These are phyloP conservation scores for Ottelia alismoides DNA, from an alignment of 106 monocot species.

Conservation along the genomic window DNA sequence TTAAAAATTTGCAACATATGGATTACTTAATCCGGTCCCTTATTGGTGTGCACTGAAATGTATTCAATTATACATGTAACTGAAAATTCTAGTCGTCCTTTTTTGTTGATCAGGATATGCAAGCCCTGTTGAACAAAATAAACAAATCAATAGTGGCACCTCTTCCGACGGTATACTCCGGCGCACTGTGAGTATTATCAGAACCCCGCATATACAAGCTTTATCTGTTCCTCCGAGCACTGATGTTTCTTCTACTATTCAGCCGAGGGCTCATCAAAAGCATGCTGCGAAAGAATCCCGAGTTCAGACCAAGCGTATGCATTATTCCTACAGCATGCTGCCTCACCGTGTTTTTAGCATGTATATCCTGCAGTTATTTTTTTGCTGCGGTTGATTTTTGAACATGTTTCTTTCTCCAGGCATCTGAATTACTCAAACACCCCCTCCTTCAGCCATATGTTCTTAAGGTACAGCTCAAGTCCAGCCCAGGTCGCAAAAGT, in stretches of 20 bases:
- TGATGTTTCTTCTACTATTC: constrained; percentile 10
- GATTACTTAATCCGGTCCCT: too few relatives aligned
- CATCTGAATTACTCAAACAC: constrained; percentile 78
- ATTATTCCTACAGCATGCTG: not conserved
- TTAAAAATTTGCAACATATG: too few relatives aligned
- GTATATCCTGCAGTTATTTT: not conserved
- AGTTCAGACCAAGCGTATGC: constrained; percentile 90
- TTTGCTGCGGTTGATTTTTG: not conserved
- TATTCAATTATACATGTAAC: too few relatives aligned
- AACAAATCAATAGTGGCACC: constrained; percentile 93
- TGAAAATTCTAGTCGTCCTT: too few relatives aligned
- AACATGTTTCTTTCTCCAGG: constrained; percentile 27
- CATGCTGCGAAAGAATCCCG: constrained; percentile 95
- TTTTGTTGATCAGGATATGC: constrained; percentile 88
- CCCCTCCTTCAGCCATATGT: constrained; percentile 91
- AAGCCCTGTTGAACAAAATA: constrained; percentile 95
- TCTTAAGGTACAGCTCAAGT: constrained; percentile 61
- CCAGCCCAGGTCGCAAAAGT: constrained; percentile 40
- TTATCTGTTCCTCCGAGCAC: not conserved
- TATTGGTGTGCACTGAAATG: too few relatives aligned
- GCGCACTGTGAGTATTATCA: constrained; percentile 62
- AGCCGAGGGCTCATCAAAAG: constrained; percentile 94
- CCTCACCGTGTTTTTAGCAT: too few relatives aligned
- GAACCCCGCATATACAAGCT: not conserved
- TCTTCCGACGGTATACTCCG: constrained; percentile 77